A percentile compares a stretch with the other conserved stretches of the same genome.
Conservation (phyloP, 441 rosid genomes). For the Lagerstroemia fauriei region DNA sequence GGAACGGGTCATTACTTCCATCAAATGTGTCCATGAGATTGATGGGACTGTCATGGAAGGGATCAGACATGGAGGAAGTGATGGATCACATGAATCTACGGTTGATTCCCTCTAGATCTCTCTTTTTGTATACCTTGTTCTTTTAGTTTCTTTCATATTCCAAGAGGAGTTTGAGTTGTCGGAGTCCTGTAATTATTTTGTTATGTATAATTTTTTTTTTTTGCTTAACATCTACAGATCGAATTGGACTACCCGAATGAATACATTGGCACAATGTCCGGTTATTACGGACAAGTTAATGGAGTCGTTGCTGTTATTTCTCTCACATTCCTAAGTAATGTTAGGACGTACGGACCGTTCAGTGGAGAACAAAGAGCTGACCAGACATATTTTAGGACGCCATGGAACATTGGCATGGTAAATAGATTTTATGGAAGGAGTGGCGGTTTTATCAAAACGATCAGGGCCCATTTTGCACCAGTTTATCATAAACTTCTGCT, state of each 20-base stretch:
- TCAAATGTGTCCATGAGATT: background rate
- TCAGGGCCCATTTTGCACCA: background rate
- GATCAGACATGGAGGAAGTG: background rate
- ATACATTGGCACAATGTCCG: background rate
- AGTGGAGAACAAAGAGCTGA: background rate
- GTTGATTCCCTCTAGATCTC: background rate
- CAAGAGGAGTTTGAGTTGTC: too few species aligned
- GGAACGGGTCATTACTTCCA: background rate
- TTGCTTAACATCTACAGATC: slow-evolving; percentile 1
- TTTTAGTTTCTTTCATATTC: background rate
- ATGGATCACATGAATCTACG: background rate
- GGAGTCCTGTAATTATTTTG: too few species aligned
- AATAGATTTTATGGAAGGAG: slow-evolving; percentile 2
- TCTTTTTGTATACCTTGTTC: background rate
- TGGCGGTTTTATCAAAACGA: background rate
- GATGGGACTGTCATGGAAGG: background rate
- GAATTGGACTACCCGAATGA: background rate
- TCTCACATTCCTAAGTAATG: slow-evolving; percentile 1
- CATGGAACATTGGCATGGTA: slow-evolving; percentile 2
- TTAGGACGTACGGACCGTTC: background rate
- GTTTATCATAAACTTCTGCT: slow-evolving; percentile 6
- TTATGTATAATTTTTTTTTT: background rate
- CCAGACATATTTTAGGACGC: background rate
- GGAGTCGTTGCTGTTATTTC: background rate
- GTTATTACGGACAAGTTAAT: background rate